Conservation (phyloP, 139 green algal species). For the Deuterostichococcus epilithicus region DNA sequence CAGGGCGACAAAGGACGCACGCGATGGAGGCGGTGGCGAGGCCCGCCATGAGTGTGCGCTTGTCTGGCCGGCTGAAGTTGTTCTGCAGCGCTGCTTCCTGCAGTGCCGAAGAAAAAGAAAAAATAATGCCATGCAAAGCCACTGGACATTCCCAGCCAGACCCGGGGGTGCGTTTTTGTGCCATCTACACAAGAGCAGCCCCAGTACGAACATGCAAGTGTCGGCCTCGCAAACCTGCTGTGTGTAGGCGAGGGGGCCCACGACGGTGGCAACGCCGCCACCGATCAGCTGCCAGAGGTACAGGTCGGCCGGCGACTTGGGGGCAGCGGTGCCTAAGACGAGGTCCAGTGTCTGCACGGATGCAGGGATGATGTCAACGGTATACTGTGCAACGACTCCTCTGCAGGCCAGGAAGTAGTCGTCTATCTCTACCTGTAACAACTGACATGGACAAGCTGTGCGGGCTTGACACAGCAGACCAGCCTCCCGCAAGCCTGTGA, state of each 20-base stretch:
- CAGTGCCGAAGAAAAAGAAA: background rate
- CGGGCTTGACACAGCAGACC: too few relatives aligned
- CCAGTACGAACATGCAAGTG: background rate
- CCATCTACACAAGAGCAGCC: background rate
- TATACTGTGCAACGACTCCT: too few relatives aligned
- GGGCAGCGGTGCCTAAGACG: constrained; percentile 2
- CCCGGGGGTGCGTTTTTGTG: background rate
- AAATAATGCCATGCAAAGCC: too few relatives aligned
- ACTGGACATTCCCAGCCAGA: background rate
- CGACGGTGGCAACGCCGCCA: constrained; percentile 10
- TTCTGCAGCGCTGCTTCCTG: constrained; percentile 21
- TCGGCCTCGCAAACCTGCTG: background rate
- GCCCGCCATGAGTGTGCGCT: constrained; percentile 18
- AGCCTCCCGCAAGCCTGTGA: too few relatives aligned
- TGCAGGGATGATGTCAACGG: too few relatives aligned
- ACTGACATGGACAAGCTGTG: too few relatives aligned
- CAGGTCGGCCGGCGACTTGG: background rate
- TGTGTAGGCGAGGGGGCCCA: constrained; percentile 15
- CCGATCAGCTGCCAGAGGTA: constrained; percentile 21
- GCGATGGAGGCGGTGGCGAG: constrained; percentile 5
- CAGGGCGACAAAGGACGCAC: background rate
- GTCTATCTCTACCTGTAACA: too few relatives aligned
- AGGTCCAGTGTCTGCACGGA: constrained; percentile 1
- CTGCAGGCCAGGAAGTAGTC: too few relatives aligned
- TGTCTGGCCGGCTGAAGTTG: constrained; percentile 19